phyloP scores from a whole-genome alignment of 2,329 filamentous ascomycete species.

The Aspergillus sp. region DNA sequence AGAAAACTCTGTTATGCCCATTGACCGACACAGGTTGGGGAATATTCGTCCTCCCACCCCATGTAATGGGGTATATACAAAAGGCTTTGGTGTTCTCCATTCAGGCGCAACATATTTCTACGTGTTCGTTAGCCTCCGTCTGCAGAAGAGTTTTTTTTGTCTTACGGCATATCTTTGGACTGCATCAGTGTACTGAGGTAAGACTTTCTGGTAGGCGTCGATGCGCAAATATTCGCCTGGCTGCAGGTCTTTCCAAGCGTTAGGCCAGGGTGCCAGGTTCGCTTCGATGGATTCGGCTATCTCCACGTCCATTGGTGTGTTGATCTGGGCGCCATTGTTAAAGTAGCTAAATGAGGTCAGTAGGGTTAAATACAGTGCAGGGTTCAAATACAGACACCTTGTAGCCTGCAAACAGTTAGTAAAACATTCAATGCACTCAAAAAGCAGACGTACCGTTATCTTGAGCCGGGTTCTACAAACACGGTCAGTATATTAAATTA shows the following conservation, averaged over 20 bases:
- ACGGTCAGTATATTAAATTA: neutral
- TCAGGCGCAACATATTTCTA: constrained; percentile 3
- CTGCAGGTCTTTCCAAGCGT: constrained; percentile 42
- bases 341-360: constrained; percentile 43
- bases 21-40: constrained; percentile 23
- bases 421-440: neutral
- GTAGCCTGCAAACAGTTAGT: constrained; percentile 39
- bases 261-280: constrained; percentile 45
- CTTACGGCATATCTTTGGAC: constrained; percentile 28
- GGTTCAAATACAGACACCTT: constrained; percentile 43
- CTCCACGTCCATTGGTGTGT: constrained; percentile 52
- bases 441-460: constrained; percentile 44
- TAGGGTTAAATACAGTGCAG: constrained; percentile 1
- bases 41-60: constrained; percentile 32
- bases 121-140: too few relatives aligned
- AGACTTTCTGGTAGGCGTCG: constrained; percentile 20
- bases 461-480: constrained; percentile 46
- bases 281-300: constrained; percentile 50
- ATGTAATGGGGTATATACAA: constrained; percentile 38
- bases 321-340: constrained; percentile 58
- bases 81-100: constrained; percentile 21
- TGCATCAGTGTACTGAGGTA: constrained; percentile 21
- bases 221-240: constrained; percentile 23
- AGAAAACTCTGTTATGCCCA: constrained; percentile 27
- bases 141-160: neutral